Evolutionary conservation across 2,329 filamentous ascomycete species (phyloP), one percentile per base, ranked within the genome.

Genomic region (Phyllosticta citriasiana): DNA sequence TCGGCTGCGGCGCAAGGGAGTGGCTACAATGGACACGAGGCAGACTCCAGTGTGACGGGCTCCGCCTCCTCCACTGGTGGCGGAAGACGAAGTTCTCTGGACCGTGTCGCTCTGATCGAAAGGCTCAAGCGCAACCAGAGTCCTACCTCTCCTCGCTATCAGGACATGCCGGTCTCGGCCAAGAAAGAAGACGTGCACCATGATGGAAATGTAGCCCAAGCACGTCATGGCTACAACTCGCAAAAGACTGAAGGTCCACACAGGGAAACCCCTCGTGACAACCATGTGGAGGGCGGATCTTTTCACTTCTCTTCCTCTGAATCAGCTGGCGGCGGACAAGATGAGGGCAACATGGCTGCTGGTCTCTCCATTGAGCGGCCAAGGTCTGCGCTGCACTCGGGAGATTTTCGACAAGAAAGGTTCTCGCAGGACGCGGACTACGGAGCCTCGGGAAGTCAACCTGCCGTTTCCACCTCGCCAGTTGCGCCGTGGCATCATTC

Each of bases 21-120:
- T 47, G 40, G 40, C 40, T 19, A 47, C 16, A 47, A 16, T 2
- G 40, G n/a, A n/a, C 40, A 47, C 16, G 40, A 47, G 2, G 40
- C 40, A 47, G 40, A 7, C 40, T 47, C 16, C 16, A 47, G 40
- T 16, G 40, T 47, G 40, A 47, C 40, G 14, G 40, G 14, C 1
- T 47, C 40, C 40, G 6, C 16, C 5, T n/a, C 52, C 22, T 19
- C 52, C 30, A 26, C 16, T 16, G 52, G 33, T 25, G 33, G 55
- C 19, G 30, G 33, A 6, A 54, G 60, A 33, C 60, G 57, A 22
- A 40, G 25, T 55, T 51, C 53, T 52, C 68, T 77, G 55, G 85
- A 91, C 71, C 83, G 92, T 65, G 84, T 85, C 62, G 88, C 92
- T 73, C 78, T 96, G 67, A 97, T 97, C 62, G 84, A 91, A 73